Evolutionary conservation across 139 green algal genomes (phyloP).

Genomic region (Nannochloris sp.): DNA sequence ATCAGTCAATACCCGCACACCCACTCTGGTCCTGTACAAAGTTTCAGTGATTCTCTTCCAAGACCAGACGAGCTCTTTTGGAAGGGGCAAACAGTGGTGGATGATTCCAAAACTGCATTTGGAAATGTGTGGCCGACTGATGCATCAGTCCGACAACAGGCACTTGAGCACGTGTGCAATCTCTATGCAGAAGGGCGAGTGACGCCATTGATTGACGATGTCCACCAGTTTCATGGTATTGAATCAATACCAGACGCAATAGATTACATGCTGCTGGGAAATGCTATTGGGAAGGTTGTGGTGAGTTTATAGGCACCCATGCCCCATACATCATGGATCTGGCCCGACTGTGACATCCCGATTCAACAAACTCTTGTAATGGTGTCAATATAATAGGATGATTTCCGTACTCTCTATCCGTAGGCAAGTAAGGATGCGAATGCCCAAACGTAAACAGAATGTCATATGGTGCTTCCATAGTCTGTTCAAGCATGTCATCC

Average conservation of each 20-base stretch:
- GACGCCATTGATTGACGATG: conserved; percentile 36
- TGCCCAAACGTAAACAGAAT: too few species aligned
- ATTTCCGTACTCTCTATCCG: conserved; percentile 31
- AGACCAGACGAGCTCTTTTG: conserved; percentile 67
- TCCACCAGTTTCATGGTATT: conserved; percentile 24
- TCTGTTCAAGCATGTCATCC: too few species aligned
- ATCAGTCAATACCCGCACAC: conserved; percentile 39
- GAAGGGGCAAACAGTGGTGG: conserved; percentile 50
- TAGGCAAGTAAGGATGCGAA: neutral
- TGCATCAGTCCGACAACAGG: neutral
- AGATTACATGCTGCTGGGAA: conserved; percentile 56
- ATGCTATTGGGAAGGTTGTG: conserved; percentile 65
- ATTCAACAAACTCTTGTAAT: too few species aligned
- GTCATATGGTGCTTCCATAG: too few species aligned
- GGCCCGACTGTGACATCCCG: too few species aligned
- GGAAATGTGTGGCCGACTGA: conserved; percentile 18
- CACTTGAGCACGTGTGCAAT: conserved; percentile 33
- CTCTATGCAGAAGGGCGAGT: conserved; percentile 20
- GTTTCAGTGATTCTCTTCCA: conserved; percentile 20
- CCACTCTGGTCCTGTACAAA: conserved; percentile 19
- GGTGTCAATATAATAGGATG: too few species aligned
- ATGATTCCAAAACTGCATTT: conserved; percentile 70
- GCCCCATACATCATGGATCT: too few species aligned
- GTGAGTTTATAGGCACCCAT: too few species aligned
- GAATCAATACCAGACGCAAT: conserved; percentile 58